Evolutionary conservation across 78 protist species (phyloP), one percentile per base, ranked within the genome.

Genomic region (Dictyostelium citrinum): DNA sequence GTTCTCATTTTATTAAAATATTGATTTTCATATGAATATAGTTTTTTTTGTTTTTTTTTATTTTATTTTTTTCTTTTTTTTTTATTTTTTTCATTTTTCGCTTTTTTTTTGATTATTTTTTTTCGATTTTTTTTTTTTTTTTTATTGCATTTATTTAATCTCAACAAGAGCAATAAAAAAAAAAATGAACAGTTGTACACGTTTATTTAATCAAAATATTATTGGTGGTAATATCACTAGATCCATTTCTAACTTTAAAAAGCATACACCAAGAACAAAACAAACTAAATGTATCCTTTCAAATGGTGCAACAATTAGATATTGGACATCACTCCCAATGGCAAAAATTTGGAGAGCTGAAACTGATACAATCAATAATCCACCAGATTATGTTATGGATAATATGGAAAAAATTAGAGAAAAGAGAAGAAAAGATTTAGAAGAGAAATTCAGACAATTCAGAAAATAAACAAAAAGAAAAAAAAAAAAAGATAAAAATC

Each of bases 251-350:
- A 78, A 83, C 22, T 31, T 55, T 20, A 84, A 41, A 37, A 72
- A 84, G 6, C 76, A 84, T 60, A 0, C 31, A 55, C 91, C 91
- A 60, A 74, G 39, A 49, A 5, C 67, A 12, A 84, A 29, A 29
- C 76, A 14, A 41, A 84, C 91, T 17, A 31, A 12, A 12, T 46
- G 58, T 60, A 84, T 84, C 39, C 46, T 67, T 5, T 51, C 91
- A 51, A 84, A 84, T 75, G 91, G 91, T 75, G 91, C 91, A 20
- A 84, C 91, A 4, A 37, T 84, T 14, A 12, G 24, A 9, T n/a
- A 74, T 12, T 41, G 33, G 31, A 84, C 91, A 16, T 49, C 83
- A 58, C 31, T 84, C 4, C 91, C 91, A 51, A 37, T 55, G 20
- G 83, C 81, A 20, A 24, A 27, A 16, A 14, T 61, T 24, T 84